Conservation (phyloP, 331 rosid species). For the Rosa hybrid region DNA sequence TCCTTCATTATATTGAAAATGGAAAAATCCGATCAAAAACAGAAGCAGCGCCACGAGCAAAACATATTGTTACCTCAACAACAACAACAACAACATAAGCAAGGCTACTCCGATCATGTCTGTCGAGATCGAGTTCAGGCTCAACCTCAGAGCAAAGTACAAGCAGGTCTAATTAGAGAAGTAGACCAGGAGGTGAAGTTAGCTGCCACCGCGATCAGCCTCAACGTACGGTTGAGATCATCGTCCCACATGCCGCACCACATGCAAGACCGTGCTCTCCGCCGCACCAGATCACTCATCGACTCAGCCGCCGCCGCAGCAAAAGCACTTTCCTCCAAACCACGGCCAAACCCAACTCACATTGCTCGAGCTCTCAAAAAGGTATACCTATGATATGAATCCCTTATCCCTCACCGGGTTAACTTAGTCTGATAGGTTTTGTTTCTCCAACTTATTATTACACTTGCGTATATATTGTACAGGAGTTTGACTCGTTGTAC, state of each 20-base stretch:
- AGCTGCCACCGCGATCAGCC: constrained; percentile 57
- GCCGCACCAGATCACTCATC: constrained; percentile 46
- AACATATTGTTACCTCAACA: neutral
- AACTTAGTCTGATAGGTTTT: neutral
- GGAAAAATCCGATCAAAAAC: constrained; percentile 4
- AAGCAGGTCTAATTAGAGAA: neutral
- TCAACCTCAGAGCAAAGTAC: neutral
- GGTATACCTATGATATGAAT: constrained; percentile 21
- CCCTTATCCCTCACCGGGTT: neutral
- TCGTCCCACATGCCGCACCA: constrained; percentile 64
- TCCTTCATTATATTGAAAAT: neutral
- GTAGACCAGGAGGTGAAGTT: constrained; percentile 30
- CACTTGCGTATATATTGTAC: neutral
- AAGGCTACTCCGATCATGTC: constrained; percentile 5
- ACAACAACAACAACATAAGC: neutral
- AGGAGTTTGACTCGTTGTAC: constrained; percentile 64
- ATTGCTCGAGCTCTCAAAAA: constrained; percentile 67
- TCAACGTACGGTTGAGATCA: constrained; percentile 56
- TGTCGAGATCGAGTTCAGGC: neutral
- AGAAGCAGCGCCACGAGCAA: neutral
- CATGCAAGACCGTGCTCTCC: constrained; percentile 66
- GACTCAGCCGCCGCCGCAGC: constrained; percentile 6
- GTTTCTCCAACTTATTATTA: neutral
- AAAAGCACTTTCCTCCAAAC: neutral
- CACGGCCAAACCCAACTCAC: constrained; percentile 45